Percentiles rank a stretch among this genome's conserved stretches.
Evolutionary conservation across 192 early-diverging fungal genomes (phyloP).

Genomic region (Radiomyces spectabilis): DNA sequence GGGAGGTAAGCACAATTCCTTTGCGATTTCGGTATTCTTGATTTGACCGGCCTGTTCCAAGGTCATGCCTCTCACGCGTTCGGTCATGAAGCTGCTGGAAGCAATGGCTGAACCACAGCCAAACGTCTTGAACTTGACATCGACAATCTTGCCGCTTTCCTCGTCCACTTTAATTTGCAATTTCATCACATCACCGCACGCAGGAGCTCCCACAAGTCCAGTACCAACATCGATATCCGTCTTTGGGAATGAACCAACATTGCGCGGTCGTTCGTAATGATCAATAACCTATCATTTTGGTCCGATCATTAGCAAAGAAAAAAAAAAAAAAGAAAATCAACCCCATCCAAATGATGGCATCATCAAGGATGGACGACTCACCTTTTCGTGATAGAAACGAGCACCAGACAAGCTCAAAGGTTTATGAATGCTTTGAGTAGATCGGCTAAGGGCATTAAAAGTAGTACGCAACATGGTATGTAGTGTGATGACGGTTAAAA

Average conservation of each 20-base stretch:
- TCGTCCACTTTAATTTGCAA: conserved; percentile 98
- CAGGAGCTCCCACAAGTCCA: conserved; percentile 87
- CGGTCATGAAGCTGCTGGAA: conserved; percentile 83
- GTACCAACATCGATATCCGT: conserved; percentile 87
- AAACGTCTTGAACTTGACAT: conserved; percentile 99
- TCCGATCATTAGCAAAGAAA: not conserved
- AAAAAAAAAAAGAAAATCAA: not conserved
- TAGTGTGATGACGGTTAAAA: too few species aligned
- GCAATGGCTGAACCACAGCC: conserved; percentile 98
- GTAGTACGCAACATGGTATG: not conserved
- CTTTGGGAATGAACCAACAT: conserved; percentile 91
- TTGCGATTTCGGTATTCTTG: conserved; percentile 96
- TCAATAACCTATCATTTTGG: conserved; percentile 81
- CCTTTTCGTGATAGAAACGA: conserved; percentile 14
- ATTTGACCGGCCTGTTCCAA: conserved; percentile 86
- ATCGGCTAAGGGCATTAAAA: not conserved
- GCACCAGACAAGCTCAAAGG: not conserved
- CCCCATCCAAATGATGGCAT: not conserved
- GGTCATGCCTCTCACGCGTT: conserved; percentile 91
- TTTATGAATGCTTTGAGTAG: not conserved
- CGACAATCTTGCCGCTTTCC: conserved; percentile 76
- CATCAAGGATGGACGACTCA: not conserved
- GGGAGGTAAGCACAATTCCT: conserved; percentile 89
- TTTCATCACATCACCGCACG: conserved; percentile 89
- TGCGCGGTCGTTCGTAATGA: conserved; percentile 94